Base-by-base conservation (phyloP, 2,329 filamentous ascomycete species). In the Ophiobolus disseminans region DNA sequence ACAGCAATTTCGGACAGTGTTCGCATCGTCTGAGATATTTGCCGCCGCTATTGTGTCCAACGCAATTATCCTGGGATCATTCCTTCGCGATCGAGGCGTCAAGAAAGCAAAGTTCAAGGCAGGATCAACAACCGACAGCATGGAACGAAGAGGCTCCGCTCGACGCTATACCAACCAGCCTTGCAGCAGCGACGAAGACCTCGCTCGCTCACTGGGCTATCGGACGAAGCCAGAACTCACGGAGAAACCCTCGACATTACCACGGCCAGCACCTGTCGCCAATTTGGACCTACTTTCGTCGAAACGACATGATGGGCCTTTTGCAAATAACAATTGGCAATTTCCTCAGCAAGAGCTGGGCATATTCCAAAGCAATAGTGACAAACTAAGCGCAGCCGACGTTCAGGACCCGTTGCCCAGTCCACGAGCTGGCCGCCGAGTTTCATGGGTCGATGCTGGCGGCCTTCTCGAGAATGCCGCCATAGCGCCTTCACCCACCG, bases 101-200 rank as follows among this genome's bases (percentile, higher is more conserved):
- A 97, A 97, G 79, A 96, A 95, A 74, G 45, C 62, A 21, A 94
- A 91, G 68, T 97, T 89, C 75, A 87, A 87, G 61, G 69, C 77
- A 49, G 65, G 76, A 11, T 84, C 80, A 13, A 76, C 79, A 3
- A 76, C 73, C 30, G 81, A 84, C 56, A 77, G 75, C 45, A 74
- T 77, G 45, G 77, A 79, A 44, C 82, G 84, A 53, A 82, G 84
- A 53, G 80, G 80, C 13, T 85, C 86, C 1, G 76, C 80, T 10
- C 76, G 82, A 3, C 81, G 82, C 34, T 84, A 85, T 31, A 91
- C 89, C 72, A 54, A 81, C 77, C 82, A 84, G 40, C 84, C 89
- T 46, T 93, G 89, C 86, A 91, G 90, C 34, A 96, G 91, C 60
- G 93, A 97, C 62, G 91, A 95, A 66, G 91, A 97, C 68, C 82